Percentiles rank a stretch among this genome's conserved stretches.
Evolutionary conservation across 148 eudicot species (phyloP).

Genomic region (Cornus florida): DNA sequence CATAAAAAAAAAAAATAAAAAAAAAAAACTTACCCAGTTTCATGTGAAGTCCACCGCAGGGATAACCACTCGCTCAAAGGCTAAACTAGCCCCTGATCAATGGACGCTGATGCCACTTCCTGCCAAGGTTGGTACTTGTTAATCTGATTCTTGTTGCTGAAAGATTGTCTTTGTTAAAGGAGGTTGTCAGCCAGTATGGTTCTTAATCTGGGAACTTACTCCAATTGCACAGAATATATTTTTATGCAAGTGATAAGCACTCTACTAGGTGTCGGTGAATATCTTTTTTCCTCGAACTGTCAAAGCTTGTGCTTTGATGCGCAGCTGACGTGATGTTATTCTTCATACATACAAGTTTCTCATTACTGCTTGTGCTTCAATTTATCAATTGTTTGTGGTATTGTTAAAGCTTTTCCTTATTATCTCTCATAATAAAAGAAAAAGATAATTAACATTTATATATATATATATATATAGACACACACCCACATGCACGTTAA

Average conservation of each 20-base stretch:
- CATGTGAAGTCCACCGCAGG: slow-evolving; percentile 75
- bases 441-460: neutral
- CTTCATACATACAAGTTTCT: neutral
- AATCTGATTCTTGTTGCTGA: neutral
- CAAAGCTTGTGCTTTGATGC: neutral
- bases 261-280: too few relatives aligned
- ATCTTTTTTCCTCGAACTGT: too few relatives aligned
- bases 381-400: neutral
- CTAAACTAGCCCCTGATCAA: slow-evolving; percentile 81
- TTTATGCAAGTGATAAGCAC: too few relatives aligned
- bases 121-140: slow-evolving; percentile 80
- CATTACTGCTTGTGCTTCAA: neutral
- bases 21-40: slow-evolving; percentile 24
- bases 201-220: neutral
- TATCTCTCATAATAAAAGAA: neutral
- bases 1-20: neutral
- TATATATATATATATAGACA: neutral
- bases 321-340: neutral
- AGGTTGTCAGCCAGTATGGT: neutral
- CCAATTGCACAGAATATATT: neutral
- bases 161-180: neutral
- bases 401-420: neutral
- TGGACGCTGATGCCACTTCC: slow-evolving; percentile 81
- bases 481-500: too few relatives aligned
- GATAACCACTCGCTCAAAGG: slow-evolving; percentile 88